Percentiles rank a stretch among this genome's conserved stretches.
Evolutionary conservation across 768 basidiomycete genomes (phyloP).

Genomic region (Steccherinum ochraceum): DNA sequence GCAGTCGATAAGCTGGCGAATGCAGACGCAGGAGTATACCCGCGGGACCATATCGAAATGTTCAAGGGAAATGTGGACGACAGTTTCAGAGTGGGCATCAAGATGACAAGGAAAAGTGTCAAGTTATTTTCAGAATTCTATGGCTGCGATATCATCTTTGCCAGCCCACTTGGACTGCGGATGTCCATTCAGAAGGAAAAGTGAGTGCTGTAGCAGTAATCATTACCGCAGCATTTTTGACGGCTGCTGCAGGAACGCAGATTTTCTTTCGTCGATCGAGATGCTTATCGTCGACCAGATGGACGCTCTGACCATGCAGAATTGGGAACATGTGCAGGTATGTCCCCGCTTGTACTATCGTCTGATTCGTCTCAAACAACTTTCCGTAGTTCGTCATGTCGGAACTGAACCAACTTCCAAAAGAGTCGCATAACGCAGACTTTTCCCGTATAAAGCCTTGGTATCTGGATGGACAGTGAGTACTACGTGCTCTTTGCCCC

Average conservation of each 20-base stretch:
- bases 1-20: slow-evolving; percentile 73
- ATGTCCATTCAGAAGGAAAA: slow-evolving; percentile 93
- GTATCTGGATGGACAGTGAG: slow-evolving; percentile 94
- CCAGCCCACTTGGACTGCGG: slow-evolving; percentile 87
- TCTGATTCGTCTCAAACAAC: background rate
- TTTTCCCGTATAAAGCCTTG: slow-evolving; percentile 97
- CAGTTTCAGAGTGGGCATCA: slow-evolving; percentile 87
- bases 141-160: slow-evolving; percentile 84
- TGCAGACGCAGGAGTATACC: slow-evolving; percentile 72
- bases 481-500: slow-evolving; percentile 12
- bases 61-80: slow-evolving; percentile 98
- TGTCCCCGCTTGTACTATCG: slow-evolving; percentile 8
- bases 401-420: slow-evolving; percentile 82
- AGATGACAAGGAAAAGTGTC: slow-evolving; percentile 86
- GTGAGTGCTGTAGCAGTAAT: slow-evolving; percentile 37
- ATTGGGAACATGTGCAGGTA: slow-evolving; percentile 98
- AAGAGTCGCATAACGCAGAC: slow-evolving; percentile 89
- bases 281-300: slow-evolving; percentile 86
- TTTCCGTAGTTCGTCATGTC: slow-evolving; percentile 78
- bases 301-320: slow-evolving; percentile 95
- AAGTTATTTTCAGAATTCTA: slow-evolving; percentile 92
- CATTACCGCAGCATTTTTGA: background rate
- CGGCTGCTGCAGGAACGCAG: slow-evolving; percentile 54
- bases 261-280: slow-evolving; percentile 93
- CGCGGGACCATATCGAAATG: slow-evolving; percentile 84